These are phyloP conservation scores for Pseudogymnoascus sp. DNA, from an alignment of 2,329 filamentous ascomycete species.

Conservation along the genomic window DNA sequence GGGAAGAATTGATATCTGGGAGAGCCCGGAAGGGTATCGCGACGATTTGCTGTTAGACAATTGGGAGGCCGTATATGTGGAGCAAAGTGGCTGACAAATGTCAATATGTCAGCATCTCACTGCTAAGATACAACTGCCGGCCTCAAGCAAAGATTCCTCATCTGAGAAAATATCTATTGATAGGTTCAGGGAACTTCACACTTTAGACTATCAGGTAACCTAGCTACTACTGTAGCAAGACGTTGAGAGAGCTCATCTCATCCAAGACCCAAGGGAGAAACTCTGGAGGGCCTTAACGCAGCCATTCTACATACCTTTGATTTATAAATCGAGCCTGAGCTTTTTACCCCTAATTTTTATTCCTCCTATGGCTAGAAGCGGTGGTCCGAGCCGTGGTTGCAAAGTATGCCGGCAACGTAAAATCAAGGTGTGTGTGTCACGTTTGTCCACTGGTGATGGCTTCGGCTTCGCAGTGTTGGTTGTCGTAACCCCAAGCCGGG, in stretches of 20 bases:
- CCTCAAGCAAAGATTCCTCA: not conserved
- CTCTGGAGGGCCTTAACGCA: too few species aligned
- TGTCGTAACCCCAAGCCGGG: not conserved
- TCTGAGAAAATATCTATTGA: not conserved
- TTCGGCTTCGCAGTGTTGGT: not conserved
- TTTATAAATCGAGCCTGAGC: not conserved
- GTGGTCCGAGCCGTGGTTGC: constrained; percentile 3
- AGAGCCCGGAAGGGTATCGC: too few species aligned
- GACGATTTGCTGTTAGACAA: too few species aligned
- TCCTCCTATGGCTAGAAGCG: not conserved
- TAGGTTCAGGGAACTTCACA: too few species aligned
- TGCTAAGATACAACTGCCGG: not conserved
- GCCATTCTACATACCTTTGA: not conserved
- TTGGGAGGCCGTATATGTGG: too few species aligned
- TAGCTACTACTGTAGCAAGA: not conserved
- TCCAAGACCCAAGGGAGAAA: not conserved
- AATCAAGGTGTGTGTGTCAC: constrained; percentile 3
- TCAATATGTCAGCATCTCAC: not conserved
- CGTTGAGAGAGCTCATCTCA: not conserved
- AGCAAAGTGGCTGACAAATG: not conserved
- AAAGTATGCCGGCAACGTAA: constrained; percentile 4
- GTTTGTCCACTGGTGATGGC: not conserved
- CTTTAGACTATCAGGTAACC: too few species aligned
- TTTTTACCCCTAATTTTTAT: not conserved
- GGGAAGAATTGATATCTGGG: too few species aligned